Evolutionary conservation across 805 yeast genomes (phyloP).

Genomic region (Yarrowia sp.): DNA sequence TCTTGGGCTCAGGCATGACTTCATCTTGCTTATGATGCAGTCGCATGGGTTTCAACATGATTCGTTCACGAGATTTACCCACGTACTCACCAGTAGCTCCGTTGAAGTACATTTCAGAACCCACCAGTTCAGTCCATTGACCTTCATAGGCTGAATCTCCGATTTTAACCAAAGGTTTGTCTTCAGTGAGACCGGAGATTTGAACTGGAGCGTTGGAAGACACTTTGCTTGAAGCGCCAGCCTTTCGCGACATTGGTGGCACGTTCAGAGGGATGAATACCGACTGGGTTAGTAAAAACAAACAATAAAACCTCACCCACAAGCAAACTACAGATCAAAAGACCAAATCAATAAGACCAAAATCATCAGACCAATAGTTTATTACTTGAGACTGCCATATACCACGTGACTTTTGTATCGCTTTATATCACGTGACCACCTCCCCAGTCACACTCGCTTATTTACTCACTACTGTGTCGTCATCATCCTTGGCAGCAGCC

Average conservation of each 20-base stretch:
- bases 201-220: slow-evolving; percentile 49
- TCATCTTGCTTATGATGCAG: slow-evolving; percentile 24
- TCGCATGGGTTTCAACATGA: slow-evolving; percentile 32
- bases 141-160: slow-evolving; percentile 67
- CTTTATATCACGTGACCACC: background rate
- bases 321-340: background rate
- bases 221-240: slow-evolving; percentile 31
- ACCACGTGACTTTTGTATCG: too few species aligned
- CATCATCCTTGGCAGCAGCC: slow-evolving; percentile 12
- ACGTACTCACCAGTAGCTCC: slow-evolving; percentile 35
- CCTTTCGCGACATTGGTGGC: slow-evolving; percentile 28
- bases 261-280: slow-evolving; percentile 57
- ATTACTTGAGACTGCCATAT: background rate
- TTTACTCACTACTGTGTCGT: slow-evolving; percentile 28
- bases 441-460: background rate
- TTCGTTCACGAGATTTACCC: slow-evolving; percentile 35
- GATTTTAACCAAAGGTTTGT: slow-evolving; percentile 55
- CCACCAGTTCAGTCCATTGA: slow-evolving; percentile 71
- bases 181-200: slow-evolving; percentile 54
- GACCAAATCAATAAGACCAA: background rate
- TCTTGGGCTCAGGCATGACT: slow-evolving; percentile 8
- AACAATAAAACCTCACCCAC: too few species aligned
- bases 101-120: slow-evolving; percentile 60
- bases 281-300: slow-evolving; percentile 35
- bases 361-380: background rate